Base-by-base conservation (phyloP, 2,329 filamentous ascomycete species). In the Paecilomyces variotii region DNA sequence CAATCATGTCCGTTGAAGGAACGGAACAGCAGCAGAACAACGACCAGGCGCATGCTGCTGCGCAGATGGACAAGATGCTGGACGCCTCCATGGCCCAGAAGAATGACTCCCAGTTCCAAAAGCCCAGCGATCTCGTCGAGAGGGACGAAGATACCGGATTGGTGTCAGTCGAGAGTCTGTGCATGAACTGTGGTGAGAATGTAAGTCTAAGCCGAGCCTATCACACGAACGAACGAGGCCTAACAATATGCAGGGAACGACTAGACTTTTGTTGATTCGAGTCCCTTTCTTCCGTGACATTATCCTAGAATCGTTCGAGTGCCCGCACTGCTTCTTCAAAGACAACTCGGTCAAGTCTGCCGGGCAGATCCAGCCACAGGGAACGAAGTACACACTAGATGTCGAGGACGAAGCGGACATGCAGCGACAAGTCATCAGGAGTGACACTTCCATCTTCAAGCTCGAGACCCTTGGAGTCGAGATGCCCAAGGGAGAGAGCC, bases 261-360 rank as follows among this genome's bases (percentile, higher is more conserved):
- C 94, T 12, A 84, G 88, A 60, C 84, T 99, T 25, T 85, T 99
- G 51, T 85, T 99, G 57, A 96, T 95, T 14, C 86, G 86, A 64
- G 97, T 99, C 58, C 94, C 94, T 14, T 97, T 91, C 82, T 99
- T 99, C 81, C 91, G 91, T 78, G 93, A 99, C 75, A 87, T 99
- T 63, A 91, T 99, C 68, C 85, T 99, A 74, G 96, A 97, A 87
- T 97, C 93, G 62, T 99, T 99, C 76, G 84, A 85, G 64, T 99
- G 94, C 80, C 86, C 90, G 4, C 85, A 97, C 76, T 99, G 94
- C 79, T 80, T 86, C 71, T 88, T 93, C 76, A 86, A 88, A 64
- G 96, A 97, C 79, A 92, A 92, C 74, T 93, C 97, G 68, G 89
- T 99, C 67, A 93, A 97, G 72, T 87, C 92, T 7, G 94, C 94